Conservation (phyloP, 441 rosid genomes). For the Eutrema salsugineum region DNA sequence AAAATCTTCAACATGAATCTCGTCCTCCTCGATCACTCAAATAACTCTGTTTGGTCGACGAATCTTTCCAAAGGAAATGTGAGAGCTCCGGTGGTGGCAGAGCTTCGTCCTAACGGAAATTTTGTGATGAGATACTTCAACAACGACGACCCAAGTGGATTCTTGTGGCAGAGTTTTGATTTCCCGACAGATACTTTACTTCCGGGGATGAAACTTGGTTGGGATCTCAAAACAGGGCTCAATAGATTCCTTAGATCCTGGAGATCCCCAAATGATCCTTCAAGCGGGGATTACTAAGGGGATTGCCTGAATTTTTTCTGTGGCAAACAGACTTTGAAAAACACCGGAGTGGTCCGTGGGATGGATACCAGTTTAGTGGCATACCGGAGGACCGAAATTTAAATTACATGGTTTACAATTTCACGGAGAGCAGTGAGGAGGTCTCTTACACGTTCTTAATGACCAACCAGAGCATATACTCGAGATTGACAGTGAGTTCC, state of each 20-base stretch:
- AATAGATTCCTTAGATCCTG: conserved; percentile 46
- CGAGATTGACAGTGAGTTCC: conserved; percentile 43
- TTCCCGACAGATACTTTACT: too few relatives aligned
- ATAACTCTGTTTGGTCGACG: conserved; percentile 47
- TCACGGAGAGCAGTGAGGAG: conserved; percentile 35
- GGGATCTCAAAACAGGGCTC: conserved; percentile 39
- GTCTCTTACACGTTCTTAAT: conserved; percentile 43
- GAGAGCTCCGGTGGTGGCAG: conserved; percentile 39
- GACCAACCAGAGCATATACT: conserved; percentile 20
- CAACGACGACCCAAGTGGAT: background rate
- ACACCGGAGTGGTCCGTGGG: conserved; percentile 79
- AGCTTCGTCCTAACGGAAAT: conserved; percentile 62
- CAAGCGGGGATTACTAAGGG: conserved; percentile 39
- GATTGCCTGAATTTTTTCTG: conserved; percentile 55
- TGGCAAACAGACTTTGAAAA: background rate
- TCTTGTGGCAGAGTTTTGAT: too few relatives aligned
- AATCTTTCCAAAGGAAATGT: conserved; percentile 32
- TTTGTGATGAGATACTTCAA: conserved; percentile 47
- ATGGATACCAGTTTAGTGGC: conserved; percentile 63
- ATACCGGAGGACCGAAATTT: conserved; percentile 67
- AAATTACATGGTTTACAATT: conserved; percentile 37
- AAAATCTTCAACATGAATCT: conserved; percentile 36
- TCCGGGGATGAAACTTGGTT: conserved; percentile 63
- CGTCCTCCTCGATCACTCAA: conserved; percentile 32
- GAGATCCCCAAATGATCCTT: conserved; percentile 45